These are phyloP conservation scores for Echites panduratus DNA, from an alignment of 257 asterid genomes.

Conservation along the genomic window DNA sequence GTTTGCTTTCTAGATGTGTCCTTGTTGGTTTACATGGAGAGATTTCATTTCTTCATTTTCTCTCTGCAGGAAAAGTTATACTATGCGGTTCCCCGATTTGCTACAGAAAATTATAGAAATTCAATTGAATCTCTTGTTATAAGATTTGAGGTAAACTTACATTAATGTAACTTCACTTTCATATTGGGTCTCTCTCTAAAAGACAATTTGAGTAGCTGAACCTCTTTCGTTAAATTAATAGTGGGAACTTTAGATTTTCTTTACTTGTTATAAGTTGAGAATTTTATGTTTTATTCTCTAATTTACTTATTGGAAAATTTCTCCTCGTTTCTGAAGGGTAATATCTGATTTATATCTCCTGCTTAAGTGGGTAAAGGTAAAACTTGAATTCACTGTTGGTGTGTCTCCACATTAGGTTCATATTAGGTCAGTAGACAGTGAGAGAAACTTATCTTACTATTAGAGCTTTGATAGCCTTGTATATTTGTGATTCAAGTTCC, in stretches of 20 bases:
- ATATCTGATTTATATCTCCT: not conserved
- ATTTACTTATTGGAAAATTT: not conserved
- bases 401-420: not conserved
- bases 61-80: slow-evolving; percentile 66
- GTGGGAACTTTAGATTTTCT: not conserved
- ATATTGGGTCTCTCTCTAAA: not conserved
- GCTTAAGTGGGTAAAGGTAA: not conserved
- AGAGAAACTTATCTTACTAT: not conserved
- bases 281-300: not conserved
- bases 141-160: slow-evolving; percentile 55
- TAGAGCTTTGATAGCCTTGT: not conserved
- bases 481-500: not conserved
- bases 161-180: not conserved
- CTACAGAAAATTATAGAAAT: slow-evolving; percentile 57
- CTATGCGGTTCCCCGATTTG: slow-evolving; percentile 62
- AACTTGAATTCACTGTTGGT: not conserved
- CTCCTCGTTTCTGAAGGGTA: not conserved
- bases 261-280: not conserved
- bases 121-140: slow-evolving; percentile 55
- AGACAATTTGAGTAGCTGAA: not conserved
- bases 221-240: not conserved
- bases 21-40: not conserved
- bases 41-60: slow-evolving; percentile 7
- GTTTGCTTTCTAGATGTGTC: not conserved
- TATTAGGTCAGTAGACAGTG: not conserved